Conservation (phyloP, 108 stramenopile species). For the Cafeteria roenbergensis region DNA sequence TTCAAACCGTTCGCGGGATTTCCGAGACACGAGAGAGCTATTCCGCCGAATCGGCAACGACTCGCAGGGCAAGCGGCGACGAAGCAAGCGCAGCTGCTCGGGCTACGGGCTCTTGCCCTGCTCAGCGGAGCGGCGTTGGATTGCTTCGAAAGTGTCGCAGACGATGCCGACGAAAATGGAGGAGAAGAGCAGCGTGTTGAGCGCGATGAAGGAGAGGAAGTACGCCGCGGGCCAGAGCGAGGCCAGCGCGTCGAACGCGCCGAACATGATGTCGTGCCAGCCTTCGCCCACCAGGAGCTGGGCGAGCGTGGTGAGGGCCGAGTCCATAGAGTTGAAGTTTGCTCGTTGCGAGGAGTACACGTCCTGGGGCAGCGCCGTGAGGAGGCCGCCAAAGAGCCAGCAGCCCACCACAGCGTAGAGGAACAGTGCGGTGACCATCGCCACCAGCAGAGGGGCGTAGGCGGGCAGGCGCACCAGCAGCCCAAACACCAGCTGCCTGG, state of each 20-base stretch:
- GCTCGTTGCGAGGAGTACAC: no score
- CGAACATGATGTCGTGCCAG: conserved; percentile 8
- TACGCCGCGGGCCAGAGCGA: not conserved
- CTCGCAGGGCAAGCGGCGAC: no score
- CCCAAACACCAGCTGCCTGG: not conserved
- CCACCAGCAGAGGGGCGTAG: not conserved
- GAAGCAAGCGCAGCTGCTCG: no score
- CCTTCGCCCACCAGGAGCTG: not conserved
- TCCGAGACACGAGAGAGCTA: no score
- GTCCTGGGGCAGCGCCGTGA: no score
- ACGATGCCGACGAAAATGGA: conserved; percentile 1
- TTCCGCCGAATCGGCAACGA: no score
- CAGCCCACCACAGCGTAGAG: not conserved
- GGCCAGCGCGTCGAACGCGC: not conserved
- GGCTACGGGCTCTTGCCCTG: no score
- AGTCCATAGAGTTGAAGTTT: not conserved
- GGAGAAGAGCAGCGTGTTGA: not conserved
- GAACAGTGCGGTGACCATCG: not conserved
- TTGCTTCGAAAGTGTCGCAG: no score
- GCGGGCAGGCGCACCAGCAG: not conserved
- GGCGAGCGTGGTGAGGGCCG: not conserved
- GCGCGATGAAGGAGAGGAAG: not conserved
- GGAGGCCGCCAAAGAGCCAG: not conserved
- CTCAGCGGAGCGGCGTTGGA: no score
- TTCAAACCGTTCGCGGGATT: no score